Conservation (phyloP, 1,284 basidiomycete genomes). For the Wallemia mellicola region DNA sequence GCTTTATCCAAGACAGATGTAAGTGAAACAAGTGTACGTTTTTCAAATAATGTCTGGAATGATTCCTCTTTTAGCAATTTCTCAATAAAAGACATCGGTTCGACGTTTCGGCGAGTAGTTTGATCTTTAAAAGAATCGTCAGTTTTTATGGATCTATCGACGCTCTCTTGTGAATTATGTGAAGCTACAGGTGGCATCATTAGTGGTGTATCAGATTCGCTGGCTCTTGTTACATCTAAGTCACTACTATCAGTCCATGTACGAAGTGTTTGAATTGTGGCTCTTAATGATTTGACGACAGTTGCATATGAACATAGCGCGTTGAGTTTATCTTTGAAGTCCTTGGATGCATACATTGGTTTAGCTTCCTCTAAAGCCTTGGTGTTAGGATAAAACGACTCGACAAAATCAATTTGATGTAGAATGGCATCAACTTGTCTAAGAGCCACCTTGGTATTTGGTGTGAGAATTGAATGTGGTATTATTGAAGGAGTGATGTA, state of each 20-base stretch:
- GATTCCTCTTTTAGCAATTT: constrained; percentile 84
- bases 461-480: constrained; percentile 16
- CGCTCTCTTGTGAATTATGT: background rate
- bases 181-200: constrained; percentile 20
- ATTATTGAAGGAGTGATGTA: constrained; percentile 8
- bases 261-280: constrained; percentile 44
- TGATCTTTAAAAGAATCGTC: constrained; percentile 3
- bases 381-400: constrained; percentile 58
- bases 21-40: constrained; percentile 62
- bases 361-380: constrained; percentile 53
- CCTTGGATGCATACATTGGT: constrained; percentile 29
- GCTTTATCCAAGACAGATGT: constrained; percentile 60
- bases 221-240: constrained; percentile 45
- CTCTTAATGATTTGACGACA: constrained; percentile 41
- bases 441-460: constrained; percentile 19
- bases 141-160: constrained; percentile 2
- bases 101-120: constrained; percentile 16
- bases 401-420: constrained; percentile 48
- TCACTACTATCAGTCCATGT: constrained; percentile 75
- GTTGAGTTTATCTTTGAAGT: constrained; percentile 48
- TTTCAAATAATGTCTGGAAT: constrained; percentile 76
- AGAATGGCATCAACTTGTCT: constrained; percentile 41
- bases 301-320: constrained; percentile 70
- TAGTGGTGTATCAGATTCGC: constrained; percentile 24
- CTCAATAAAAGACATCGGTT: constrained; percentile 56